Evolutionary conservation across 805 yeast genomes (phyloP).

Genomic region (Cyberlindnera bimundalis): DNA sequence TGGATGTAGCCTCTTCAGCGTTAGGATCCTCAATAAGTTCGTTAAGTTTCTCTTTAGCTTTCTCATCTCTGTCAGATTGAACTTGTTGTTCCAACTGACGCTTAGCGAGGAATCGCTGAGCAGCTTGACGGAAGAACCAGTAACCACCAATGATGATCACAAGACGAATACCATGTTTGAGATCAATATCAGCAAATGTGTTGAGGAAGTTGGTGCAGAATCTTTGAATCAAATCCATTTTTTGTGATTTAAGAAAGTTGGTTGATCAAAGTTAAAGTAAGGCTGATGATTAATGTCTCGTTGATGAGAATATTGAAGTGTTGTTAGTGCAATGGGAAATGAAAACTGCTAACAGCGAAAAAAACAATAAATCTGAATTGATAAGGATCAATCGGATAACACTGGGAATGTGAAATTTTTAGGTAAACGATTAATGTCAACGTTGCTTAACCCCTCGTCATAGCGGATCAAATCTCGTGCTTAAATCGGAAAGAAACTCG

Average conservation of each 20-base stretch:
- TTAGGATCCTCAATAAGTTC: constrained; percentile 32
- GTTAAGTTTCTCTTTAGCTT: constrained; percentile 32
- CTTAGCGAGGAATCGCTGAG: constrained; percentile 52
- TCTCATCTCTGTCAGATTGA: constrained; percentile 43
- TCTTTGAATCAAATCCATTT: constrained; percentile 7
- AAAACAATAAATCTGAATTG: too few relatives aligned
- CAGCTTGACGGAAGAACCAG: constrained; percentile 52
- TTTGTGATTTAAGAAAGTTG: too few relatives aligned
- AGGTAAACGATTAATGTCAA: too few relatives aligned
- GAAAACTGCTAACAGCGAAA: too few relatives aligned
- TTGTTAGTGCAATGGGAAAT: too few relatives aligned
- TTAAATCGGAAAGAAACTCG: too few relatives aligned
- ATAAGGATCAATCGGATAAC: too few relatives aligned
- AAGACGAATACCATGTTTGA: constrained; percentile 44
- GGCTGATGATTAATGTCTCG: constrained; percentile 2
- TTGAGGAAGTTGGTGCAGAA: constrained; percentile 5
- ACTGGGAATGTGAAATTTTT: too few relatives aligned
- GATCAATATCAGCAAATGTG: constrained; percentile 33
- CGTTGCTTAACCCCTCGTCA: too few relatives aligned
- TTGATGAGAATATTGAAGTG: too few relatives aligned
- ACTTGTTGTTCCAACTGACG: constrained; percentile 54
- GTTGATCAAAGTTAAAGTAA: too few relatives aligned
- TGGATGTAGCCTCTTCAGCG: constrained; percentile 36
- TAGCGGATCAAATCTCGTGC: too few relatives aligned
- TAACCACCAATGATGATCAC: constrained; percentile 61